Evolutionary conservation across 2,329 filamentous ascomycete species (phyloP).

Genomic region (Dactylellina drechsleri): DNA sequence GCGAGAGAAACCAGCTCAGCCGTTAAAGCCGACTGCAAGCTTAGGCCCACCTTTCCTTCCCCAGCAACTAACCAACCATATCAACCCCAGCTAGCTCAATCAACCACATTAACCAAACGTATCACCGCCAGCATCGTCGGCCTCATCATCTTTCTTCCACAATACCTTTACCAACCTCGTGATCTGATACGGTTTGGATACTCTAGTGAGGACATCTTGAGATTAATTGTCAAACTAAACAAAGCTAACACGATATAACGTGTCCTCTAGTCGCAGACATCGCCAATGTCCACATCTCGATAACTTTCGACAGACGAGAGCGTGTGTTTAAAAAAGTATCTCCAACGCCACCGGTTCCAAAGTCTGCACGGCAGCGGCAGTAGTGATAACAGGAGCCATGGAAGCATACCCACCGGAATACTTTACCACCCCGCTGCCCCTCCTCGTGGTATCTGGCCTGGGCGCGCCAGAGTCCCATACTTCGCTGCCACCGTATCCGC

Average conservation of each 20-base stretch:
- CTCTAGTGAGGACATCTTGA: not conserved
- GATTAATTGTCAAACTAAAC: too few species aligned
- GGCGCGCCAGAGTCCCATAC: constrained; percentile 62
- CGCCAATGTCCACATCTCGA: constrained; percentile 15
- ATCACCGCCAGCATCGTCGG: not conserved
- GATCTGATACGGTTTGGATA: not conserved
- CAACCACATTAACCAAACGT: not conserved
- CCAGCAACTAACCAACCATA: constrained; percentile 4
- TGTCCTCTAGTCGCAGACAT: constrained; percentile 19
- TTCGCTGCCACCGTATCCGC: constrained; percentile 64
- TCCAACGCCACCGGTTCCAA: not conserved
- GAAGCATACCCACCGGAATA: constrained; percentile 82
- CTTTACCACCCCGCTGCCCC: constrained; percentile 85
- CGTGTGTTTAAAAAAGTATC: not conserved
- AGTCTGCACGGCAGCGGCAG: not conserved
- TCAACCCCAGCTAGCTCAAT: not conserved
- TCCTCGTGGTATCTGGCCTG: constrained; percentile 84
- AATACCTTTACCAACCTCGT: not conserved
- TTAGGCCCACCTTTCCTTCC: constrained; percentile 22
- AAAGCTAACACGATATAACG: constrained; percentile 8
- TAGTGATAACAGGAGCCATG: constrained; percentile 65
- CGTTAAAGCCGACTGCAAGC: constrained; percentile 10
- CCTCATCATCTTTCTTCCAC: not conserved
- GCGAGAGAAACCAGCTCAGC: constrained; percentile 3
- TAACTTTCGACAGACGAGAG: not conserved